Evolutionary conservation across 306 rosid genomes (phyloP).

Genomic region (Citrullus amarus): DNA sequence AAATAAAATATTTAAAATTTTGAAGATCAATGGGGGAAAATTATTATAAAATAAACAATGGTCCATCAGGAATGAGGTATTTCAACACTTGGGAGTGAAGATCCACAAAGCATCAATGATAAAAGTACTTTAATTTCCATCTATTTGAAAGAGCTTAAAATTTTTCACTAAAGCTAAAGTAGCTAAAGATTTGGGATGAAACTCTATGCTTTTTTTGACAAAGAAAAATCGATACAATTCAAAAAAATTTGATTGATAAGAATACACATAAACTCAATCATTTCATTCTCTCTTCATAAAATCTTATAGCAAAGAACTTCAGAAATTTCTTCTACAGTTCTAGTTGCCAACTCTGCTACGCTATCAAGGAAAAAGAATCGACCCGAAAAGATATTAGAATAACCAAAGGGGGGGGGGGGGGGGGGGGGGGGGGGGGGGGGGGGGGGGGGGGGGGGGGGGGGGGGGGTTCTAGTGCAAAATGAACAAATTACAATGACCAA

Average conservation of each 20-base stretch:
- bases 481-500: slow-evolving; percentile 16
- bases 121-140: neutral
- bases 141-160: neutral
- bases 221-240: neutral
- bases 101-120: neutral
- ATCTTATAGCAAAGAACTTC: neutral
- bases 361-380: slow-evolving; percentile 13
- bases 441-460: too few relatives aligned
- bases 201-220: neutral
- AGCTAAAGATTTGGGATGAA: neutral
- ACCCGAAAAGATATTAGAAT: neutral
- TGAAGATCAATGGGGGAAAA: neutral
- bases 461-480: neutral
- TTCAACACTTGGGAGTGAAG: neutral
- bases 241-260: neutral
- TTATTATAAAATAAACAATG: neutral
- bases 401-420: neutral
- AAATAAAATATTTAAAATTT: neutral
- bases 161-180: neutral
- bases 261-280: neutral
- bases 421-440: too few relatives aligned
- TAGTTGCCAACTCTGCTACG: slow-evolving; percentile 19
- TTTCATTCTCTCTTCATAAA: neutral
- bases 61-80: neutral
- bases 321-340: neutral